Conservation (phyloP, 2,329 filamentous ascomycete genomes). For the Colletotrichum sp. region DNA sequence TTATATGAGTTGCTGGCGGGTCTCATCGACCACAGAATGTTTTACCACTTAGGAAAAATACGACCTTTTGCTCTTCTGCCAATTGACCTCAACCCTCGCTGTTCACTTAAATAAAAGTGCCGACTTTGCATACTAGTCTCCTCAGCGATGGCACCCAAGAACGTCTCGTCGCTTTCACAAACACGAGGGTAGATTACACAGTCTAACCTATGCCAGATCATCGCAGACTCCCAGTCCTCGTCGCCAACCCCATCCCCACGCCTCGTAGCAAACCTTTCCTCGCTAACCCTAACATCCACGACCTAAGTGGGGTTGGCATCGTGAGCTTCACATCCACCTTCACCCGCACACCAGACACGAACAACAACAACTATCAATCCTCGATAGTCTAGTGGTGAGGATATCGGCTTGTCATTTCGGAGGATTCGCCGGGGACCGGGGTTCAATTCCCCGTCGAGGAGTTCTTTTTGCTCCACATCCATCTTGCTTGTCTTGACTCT, state of each 20-base stretch:
- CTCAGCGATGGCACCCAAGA: neutral
- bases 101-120: neutral
- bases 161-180: neutral
- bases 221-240: accelerated
- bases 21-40: too few relatives aligned
- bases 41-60: too few relatives aligned
- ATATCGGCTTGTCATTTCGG: neutral
- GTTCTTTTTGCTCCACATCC: neutral
- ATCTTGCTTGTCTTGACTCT: too few relatives aligned
- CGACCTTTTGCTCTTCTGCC: too few relatives aligned
- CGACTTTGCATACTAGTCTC: too few relatives aligned
- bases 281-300: neutral
- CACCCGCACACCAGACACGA: accelerated
- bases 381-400: neutral
- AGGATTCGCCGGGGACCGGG: neutral
- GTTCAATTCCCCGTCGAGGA: neutral
- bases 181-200: accelerated
- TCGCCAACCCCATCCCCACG: neutral
- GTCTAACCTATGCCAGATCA: accelerated
- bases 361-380: neutral
- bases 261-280: accelerated
- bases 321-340: neutral
- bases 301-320: neutral
- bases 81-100: neutral
- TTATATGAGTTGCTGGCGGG: too few relatives aligned